A percentile compares a stretch with the other conserved stretches of the same genome.
Evolutionary conservation across 768 basidiomycete genomes (phyloP).

Genomic region (Cubamyces sp.): DNA sequence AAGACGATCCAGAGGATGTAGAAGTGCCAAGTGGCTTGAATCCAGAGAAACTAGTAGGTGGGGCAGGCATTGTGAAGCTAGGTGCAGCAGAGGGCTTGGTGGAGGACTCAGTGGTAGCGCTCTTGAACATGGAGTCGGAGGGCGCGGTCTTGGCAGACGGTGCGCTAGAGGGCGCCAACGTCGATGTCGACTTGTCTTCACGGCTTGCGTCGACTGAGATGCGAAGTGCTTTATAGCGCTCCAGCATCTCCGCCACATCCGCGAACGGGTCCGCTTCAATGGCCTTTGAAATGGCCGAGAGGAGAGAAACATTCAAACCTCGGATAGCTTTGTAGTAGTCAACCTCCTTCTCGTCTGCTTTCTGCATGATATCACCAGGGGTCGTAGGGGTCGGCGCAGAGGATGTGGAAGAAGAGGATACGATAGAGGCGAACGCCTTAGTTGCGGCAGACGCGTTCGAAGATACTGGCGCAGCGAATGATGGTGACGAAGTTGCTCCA

Average conservation of each 20-base stretch:
- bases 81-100: conserved; percentile 1
- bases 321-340: conserved; percentile 74
- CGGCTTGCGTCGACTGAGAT: conserved; percentile 58
- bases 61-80: conserved; percentile 39
- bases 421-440: conserved; percentile 55
- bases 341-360: conserved; percentile 41
- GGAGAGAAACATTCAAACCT: conserved; percentile 70
- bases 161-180: background rate
- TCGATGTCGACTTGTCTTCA: conserved; percentile 37
- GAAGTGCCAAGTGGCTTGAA: conserved; percentile 36
- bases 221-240: conserved; percentile 63
- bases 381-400: conserved; percentile 24
- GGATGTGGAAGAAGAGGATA: conserved; percentile 32
- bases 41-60: conserved; percentile 43
- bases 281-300: conserved; percentile 58
- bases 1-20: background rate
- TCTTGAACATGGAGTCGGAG: background rate
- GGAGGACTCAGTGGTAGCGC: conserved; percentile 5
- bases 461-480: conserved; percentile 33
- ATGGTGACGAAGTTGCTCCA: conserved; percentile 7
- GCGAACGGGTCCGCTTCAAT: conserved; percentile 71
- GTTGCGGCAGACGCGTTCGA: conserved; percentile 49
- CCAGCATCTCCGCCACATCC: conserved; percentile 60
- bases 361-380: conserved; percentile 6
- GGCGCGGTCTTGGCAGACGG: background rate